These are phyloP conservation scores for Erodium texanum DNA, from an alignment of 441 rosid genomes.

Conservation along the genomic window DNA sequence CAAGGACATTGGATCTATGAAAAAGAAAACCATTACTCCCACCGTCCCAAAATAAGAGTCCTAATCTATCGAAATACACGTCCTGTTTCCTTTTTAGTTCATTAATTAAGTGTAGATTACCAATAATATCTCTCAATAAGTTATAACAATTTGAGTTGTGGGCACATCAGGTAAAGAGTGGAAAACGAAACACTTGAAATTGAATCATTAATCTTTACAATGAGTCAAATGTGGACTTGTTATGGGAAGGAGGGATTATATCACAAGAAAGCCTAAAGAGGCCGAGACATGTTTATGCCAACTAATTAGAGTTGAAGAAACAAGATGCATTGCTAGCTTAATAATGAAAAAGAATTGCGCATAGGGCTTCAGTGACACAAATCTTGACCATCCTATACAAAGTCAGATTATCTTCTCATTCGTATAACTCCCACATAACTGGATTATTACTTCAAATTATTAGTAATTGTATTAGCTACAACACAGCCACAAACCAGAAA, in stretches of 20 bases:
- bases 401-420: not conserved
- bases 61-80: too few relatives aligned
- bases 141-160: too few relatives aligned
- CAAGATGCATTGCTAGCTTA: not conserved
- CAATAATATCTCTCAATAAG: too few relatives aligned
- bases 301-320: not conserved
- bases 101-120: too few relatives aligned
- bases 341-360: not conserved
- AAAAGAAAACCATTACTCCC: too few relatives aligned
- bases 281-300: not conserved
- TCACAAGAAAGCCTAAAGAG: not conserved
- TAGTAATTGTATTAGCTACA: not conserved
- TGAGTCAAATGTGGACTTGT: too few relatives aligned
- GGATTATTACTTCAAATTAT: not conserved
- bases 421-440: not conserved
- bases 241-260: too few relatives aligned
- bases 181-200: not conserved
- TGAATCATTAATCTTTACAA: not conserved
- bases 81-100: too few relatives aligned
- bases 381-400: not conserved
- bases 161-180: too few relatives aligned
- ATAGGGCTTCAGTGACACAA: not conserved
- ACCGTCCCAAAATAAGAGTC: too few relatives aligned
- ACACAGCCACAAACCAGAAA: not conserved
- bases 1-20: too few relatives aligned